phyloP scores from a whole-genome alignment of 305 asterid species.

The Fraxinus baroniana region DNA sequence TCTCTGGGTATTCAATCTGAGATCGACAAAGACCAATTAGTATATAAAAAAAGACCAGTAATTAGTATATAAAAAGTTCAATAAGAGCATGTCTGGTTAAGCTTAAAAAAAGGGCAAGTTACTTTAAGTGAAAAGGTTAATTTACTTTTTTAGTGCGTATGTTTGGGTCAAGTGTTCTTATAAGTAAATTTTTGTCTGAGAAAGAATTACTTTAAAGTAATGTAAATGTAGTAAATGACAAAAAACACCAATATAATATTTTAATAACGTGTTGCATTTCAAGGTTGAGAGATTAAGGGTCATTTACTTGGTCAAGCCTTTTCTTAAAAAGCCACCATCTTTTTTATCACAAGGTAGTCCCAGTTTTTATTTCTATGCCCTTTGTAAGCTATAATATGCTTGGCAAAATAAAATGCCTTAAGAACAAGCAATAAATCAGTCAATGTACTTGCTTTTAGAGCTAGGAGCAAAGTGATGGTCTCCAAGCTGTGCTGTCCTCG shows the following conservation, averaged over 20 bases:
- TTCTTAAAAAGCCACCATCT: neutral
- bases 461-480: slow-evolving; percentile 95
- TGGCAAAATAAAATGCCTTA: neutral
- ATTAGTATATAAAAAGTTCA: slow-evolving; percentile 1
- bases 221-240: neutral
- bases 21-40: slow-evolving; percentile 19
- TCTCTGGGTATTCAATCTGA: slow-evolving; percentile 93
- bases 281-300: neutral
- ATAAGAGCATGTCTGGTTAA: neutral
- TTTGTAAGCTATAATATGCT: neutral
- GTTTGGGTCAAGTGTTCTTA: neutral
- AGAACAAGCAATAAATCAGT: neutral
- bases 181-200: neutral
- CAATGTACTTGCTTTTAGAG: slow-evolving; percentile 73
- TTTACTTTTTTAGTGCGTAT: neutral
- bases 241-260: neutral
- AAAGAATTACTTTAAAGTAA: neutral
- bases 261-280: neutral
- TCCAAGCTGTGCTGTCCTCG: slow-evolving; percentile 99
- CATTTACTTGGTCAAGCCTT: neutral
- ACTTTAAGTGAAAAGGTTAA: neutral
- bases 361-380: neutral
- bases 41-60: too few relatives aligned
- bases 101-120: neutral
- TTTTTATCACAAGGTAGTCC: neutral